Percentiles rank a stretch among this genome's conserved stretches.
Evolutionary conservation across 2,329 filamentous ascomycete species (phyloP).

Genomic region (Akanthomyces uredinophilus): DNA sequence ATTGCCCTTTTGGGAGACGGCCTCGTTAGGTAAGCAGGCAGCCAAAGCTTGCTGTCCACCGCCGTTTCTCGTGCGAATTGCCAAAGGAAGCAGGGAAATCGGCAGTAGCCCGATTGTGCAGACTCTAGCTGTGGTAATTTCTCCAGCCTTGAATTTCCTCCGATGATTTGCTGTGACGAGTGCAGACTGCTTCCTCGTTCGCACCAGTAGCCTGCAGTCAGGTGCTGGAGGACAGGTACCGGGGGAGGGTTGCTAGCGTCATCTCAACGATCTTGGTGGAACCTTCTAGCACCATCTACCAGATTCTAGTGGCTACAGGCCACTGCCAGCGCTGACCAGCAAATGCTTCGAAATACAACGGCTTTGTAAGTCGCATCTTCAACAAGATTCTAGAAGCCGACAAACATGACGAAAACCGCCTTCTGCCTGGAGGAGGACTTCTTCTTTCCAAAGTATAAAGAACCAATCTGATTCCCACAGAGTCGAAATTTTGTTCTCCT

Average conservation of each 20-base stretch:
- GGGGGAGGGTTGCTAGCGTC: no score
- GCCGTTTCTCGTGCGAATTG: no score
- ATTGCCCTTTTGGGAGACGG: neutral
- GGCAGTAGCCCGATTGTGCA: no score
- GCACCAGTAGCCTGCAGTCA: no score
- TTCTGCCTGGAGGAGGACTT: constrained; percentile 7
- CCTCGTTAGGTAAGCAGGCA: neutral
- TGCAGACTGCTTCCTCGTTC: no score
- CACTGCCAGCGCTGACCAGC: constrained; percentile 15
- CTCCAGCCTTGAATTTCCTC: no score
- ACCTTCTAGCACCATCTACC: constrained; percentile 24
- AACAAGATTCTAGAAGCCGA: constrained; percentile 15
- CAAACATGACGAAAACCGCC: constrained; percentile 1
- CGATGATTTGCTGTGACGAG: no score
- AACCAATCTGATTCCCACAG: constrained; percentile 14
- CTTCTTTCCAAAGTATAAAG: constrained; percentile 27
- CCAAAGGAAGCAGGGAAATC: no score
- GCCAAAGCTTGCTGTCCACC: no score
- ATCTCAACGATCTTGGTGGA: constrained; percentile 14
- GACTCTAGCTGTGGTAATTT: no score
- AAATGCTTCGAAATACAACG: constrained; percentile 17
- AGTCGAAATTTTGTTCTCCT: constrained; percentile 16
- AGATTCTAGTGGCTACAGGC: constrained; percentile 19
- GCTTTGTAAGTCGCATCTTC: constrained; percentile 17
- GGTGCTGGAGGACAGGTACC: no score